A percentile compares a stretch with the other conserved stretches of the same genome.
phyloP scores from a whole-genome alignment of 495 filamentous ascomycete genomes.

The Xylaria palmicola region DNA sequence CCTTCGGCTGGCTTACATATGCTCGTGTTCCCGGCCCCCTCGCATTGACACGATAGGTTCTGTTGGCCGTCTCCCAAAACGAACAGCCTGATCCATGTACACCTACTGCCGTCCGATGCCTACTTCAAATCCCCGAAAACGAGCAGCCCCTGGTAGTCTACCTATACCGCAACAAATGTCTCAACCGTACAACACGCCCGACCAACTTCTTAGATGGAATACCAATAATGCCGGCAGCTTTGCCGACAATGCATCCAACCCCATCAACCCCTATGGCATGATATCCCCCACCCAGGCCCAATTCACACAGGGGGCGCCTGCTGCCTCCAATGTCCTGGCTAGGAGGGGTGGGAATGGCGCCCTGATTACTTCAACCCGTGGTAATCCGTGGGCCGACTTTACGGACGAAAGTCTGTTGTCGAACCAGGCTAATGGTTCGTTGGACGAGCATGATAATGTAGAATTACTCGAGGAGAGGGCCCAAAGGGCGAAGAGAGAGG shows the following conservation, averaged over 20 bases:
- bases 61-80: neutral
- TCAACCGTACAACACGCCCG: slow-evolving; percentile 42
- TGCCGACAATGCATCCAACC: slow-evolving; percentile 31
- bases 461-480: slow-evolving; percentile 77
- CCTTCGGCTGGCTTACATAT: no score
- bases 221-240: slow-evolving; percentile 31
- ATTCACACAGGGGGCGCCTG: slow-evolving; percentile 34
- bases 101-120: slow-evolving; percentile 41
- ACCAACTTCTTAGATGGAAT: slow-evolving; percentile 45
- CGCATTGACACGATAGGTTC: neutral
- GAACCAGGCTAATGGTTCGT: slow-evolving; percentile 33
- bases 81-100: slow-evolving; percentile 29
- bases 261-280: slow-evolving; percentile 41
- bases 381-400: slow-evolving; percentile 49
- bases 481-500: slow-evolving; percentile 73
- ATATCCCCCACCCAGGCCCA: slow-evolving; percentile 40
- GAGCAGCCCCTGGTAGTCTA: slow-evolving; percentile 67
- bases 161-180: slow-evolving; percentile 48
- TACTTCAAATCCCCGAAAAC: slow-evolving; percentile 62
- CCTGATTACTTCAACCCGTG: slow-evolving; percentile 48
- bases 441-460: slow-evolving; percentile 65
- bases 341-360: slow-evolving; percentile 65
- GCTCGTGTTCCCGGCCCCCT: slow-evolving; percentile 1
- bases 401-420: slow-evolving; percentile 39
- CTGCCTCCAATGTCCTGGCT: slow-evolving; percentile 63